phyloP scores from a whole-genome alignment of 208 protist genomes.

The Leishmania lainsoni region DNA sequence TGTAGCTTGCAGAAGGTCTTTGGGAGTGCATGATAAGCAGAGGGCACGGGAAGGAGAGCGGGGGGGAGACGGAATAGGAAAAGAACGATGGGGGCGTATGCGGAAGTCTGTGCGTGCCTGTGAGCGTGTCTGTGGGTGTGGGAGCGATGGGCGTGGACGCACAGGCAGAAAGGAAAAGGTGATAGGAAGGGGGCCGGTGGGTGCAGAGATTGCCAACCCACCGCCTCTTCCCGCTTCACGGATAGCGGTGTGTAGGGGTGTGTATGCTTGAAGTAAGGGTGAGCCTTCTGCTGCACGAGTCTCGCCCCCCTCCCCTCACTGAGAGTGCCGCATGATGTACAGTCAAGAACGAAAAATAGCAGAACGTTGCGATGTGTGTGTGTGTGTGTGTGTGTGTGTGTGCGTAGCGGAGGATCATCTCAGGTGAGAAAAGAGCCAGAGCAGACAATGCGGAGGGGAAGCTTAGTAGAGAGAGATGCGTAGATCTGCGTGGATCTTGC shows the following conservation, averaged over 20 bases:
- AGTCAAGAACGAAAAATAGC: not conserved
- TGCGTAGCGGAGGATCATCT: not conserved
- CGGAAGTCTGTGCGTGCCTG: too few species aligned
- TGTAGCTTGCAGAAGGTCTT: not conserved
- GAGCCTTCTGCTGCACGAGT: not conserved
- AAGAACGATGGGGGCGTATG: not conserved
- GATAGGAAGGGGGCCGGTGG: not conserved
- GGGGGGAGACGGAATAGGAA: not conserved
- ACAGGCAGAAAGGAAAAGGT: not conserved
- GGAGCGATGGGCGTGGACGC: not conserved
- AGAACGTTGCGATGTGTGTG: not conserved
- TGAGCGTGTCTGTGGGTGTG: not conserved
- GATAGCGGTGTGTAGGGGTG: not conserved
- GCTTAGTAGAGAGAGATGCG: not conserved
- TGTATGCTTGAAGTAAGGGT: not conserved
- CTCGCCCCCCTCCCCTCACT: not conserved
- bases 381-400: not conserved
- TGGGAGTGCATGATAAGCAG: constrained; percentile 11
- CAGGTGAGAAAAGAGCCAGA: not conserved
- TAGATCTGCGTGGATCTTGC: not conserved
- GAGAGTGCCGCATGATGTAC: not conserved
- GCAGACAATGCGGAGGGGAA: not conserved
- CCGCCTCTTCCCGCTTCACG: not conserved
- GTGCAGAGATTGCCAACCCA: not conserved
- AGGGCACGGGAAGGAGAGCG: not conserved